Evolutionary conservation across 257 asterid genomes (phyloP).

Genomic region (Ballota nigra): DNA sequence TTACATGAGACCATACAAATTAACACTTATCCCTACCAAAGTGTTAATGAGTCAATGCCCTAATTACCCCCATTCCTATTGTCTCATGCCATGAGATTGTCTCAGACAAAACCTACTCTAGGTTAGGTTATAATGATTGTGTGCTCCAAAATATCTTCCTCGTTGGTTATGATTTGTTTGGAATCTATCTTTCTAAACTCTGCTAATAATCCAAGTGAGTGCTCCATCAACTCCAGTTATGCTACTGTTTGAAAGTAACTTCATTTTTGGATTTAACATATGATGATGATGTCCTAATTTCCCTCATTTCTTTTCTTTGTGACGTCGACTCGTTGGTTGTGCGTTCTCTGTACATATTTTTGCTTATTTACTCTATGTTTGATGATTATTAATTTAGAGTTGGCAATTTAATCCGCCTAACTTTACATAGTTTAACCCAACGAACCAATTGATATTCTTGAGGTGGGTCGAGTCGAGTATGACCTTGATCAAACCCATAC

Average conservation of each 20-base stretch:
- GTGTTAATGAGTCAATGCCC: too few relatives aligned
- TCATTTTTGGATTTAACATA: slow-evolving; percentile 17
- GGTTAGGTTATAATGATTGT: background rate
- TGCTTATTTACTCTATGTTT: background rate
- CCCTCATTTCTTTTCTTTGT: slow-evolving; percentile 22
- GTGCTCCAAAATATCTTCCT: background rate
- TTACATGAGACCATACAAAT: too few relatives aligned
- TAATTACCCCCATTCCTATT: too few relatives aligned
- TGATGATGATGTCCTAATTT: background rate
- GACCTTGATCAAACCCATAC: too few relatives aligned
- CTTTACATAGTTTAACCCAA: too few relatives aligned
- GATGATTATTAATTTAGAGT: background rate
- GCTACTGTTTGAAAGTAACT: slow-evolving; percentile 25
- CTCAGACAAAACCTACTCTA: too few relatives aligned
- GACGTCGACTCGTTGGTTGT: background rate
- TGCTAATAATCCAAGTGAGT: slow-evolving; percentile 2
- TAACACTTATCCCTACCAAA: too few relatives aligned
- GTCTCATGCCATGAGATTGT: too few relatives aligned
- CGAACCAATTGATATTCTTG: too few relatives aligned
- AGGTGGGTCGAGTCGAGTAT: too few relatives aligned
- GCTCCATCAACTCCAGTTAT: slow-evolving; percentile 10
- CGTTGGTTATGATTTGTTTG: background rate
- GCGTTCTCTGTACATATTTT: background rate
- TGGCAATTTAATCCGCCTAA: background rate
- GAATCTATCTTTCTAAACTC: background rate